A percentile compares a stretch with the other conserved stretches of the same genome.
These are phyloP conservation scores for Annulohypoxylon stygium DNA, from an alignment of 495 filamentous ascomycete species.

Conservation along the genomic window DNA sequence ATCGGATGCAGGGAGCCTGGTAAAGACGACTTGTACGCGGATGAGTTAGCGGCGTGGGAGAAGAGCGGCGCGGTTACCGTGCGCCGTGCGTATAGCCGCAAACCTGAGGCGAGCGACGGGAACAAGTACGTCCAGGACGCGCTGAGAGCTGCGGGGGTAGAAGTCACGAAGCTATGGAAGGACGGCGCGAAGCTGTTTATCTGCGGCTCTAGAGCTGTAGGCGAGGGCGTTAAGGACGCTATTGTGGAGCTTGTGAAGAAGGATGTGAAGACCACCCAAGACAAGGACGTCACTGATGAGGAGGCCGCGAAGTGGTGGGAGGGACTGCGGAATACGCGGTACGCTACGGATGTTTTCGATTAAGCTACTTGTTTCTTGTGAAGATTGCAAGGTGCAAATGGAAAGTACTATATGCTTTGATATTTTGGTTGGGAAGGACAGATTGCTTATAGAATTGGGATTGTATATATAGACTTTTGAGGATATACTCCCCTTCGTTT, in stretches of 20 bases:
- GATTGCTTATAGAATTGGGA: slow-evolving; percentile 20
- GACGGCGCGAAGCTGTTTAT: slow-evolving; percentile 74
- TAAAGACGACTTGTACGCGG: slow-evolving; percentile 70
- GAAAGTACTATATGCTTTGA: background rate
- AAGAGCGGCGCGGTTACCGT: slow-evolving; percentile 69
- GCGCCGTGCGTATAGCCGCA: slow-evolving; percentile 67
- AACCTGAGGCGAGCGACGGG: slow-evolving; percentile 51
- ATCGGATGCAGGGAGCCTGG: slow-evolving; percentile 71
- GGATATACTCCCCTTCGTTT: slow-evolving; percentile 14
- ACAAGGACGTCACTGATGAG: slow-evolving; percentile 54
- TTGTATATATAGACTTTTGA: background rate
- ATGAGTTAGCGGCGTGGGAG: slow-evolving; percentile 72
- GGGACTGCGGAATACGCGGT: slow-evolving; percentile 69
- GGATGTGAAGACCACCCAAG: slow-evolving; percentile 51
- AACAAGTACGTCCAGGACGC: slow-evolving; percentile 74
- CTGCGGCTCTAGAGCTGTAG: slow-evolving; percentile 73
- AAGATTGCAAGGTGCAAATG: background rate
- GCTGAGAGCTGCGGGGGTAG: slow-evolving; percentile 65
- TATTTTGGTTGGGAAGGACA: background rate
- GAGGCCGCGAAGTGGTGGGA: slow-evolving; percentile 68
- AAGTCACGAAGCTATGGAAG: slow-evolving; percentile 67
- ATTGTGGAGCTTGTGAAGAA: slow-evolving; percentile 63
- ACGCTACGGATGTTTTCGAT: slow-evolving; percentile 78
- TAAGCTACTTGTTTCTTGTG: slow-evolving; percentile 33
- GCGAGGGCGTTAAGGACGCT: slow-evolving; percentile 67